Evolutionary conservation across 306 rosid species (phyloP).

Genomic region (Senna tora): DNA sequence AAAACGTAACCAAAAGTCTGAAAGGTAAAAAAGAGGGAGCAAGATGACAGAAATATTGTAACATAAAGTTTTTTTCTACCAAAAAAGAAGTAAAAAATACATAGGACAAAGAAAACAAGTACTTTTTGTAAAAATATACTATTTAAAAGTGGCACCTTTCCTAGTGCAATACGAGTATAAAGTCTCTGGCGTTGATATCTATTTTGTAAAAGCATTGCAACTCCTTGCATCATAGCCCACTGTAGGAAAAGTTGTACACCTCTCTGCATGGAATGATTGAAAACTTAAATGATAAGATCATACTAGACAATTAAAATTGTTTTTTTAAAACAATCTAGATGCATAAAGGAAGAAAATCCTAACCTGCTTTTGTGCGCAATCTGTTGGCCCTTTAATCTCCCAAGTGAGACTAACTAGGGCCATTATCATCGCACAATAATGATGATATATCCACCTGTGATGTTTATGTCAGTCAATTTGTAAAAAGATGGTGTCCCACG

Average conservation of each 20-base stretch:
- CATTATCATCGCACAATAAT: slow-evolving; percentile 94
- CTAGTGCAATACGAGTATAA: slow-evolving; percentile 96
- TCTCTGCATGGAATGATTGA: slow-evolving; percentile 61
- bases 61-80: too few relatives aligned
- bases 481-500: slow-evolving; percentile 1
- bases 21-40: too few relatives aligned
- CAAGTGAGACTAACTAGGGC: slow-evolving; percentile 99
- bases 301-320: too few relatives aligned
- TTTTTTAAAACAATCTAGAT: background rate
- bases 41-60: too few relatives aligned
- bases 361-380: slow-evolving; percentile 92
- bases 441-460: slow-evolving; percentile 99
- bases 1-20: too few relatives aligned
- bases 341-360: slow-evolving; percentile 15
- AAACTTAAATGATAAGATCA: too few relatives aligned
- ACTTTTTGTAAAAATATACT: background rate
- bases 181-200: slow-evolving; percentile 99
- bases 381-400: slow-evolving; percentile 95
- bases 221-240: slow-evolving; percentile 99
- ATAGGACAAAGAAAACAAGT: slow-evolving; percentile 19
- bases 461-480: slow-evolving; percentile 30
- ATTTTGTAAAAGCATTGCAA: slow-evolving; percentile 97
- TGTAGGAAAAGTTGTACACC: slow-evolving; percentile 96
- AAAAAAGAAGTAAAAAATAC: slow-evolving; percentile 3
- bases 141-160: slow-evolving; percentile 69